Evolutionary conservation across 2,329 filamentous ascomycete species (phyloP).

Genomic region (Pochonia chlamydosporia): DNA sequence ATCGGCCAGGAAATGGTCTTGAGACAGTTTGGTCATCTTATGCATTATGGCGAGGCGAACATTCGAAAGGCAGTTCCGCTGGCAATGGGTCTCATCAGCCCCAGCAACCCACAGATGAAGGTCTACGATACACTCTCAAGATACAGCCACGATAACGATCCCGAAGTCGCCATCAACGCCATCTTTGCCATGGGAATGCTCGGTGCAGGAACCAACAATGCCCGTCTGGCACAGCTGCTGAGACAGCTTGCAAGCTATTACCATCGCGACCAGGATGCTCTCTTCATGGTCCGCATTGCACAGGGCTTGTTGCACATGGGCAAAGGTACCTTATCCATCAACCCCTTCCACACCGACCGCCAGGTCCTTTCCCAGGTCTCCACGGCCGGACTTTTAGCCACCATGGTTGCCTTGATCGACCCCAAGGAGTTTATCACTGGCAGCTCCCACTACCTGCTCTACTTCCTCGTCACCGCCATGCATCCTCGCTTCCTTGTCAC

Average conservation of each 20-base stretch:
- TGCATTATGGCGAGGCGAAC: slow-evolving; percentile 98
- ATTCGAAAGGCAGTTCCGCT: slow-evolving; percentile 94
- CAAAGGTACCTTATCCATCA: slow-evolving; percentile 93
- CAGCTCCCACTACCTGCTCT: slow-evolving; percentile 83
- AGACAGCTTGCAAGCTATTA: slow-evolving; percentile 97
- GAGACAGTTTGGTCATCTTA: slow-evolving; percentile 92
- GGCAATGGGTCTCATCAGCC: slow-evolving; percentile 93
- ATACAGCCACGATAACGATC: slow-evolving; percentile 98
- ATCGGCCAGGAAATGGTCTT: slow-evolving; percentile 98
- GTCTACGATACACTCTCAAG: slow-evolving; percentile 96
- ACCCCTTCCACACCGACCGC: slow-evolving; percentile 98
- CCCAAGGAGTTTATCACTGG: slow-evolving; percentile 75
- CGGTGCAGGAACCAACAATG: slow-evolving; percentile 96
- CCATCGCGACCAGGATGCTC: slow-evolving; percentile 87
- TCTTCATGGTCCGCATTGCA: slow-evolving; percentile 99
- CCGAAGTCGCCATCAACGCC: slow-evolving; percentile 94
- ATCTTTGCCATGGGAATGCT: slow-evolving; percentile 99
- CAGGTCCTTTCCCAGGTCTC: slow-evolving; percentile 91
- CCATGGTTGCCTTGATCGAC: slow-evolving; percentile 90
- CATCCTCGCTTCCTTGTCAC: slow-evolving; percentile 95
- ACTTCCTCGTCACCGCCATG: slow-evolving; percentile 96
- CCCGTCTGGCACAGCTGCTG: slow-evolving; percentile 86
- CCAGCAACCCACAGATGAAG: slow-evolving; percentile 99
- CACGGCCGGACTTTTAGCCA: slow-evolving; percentile 81
- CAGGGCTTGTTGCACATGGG: slow-evolving; percentile 98